Percentiles rank a stretch among this genome's conserved stretches.
Conservation (phyloP, 768 basidiomycete species). For the Suillus paluster region DNA sequence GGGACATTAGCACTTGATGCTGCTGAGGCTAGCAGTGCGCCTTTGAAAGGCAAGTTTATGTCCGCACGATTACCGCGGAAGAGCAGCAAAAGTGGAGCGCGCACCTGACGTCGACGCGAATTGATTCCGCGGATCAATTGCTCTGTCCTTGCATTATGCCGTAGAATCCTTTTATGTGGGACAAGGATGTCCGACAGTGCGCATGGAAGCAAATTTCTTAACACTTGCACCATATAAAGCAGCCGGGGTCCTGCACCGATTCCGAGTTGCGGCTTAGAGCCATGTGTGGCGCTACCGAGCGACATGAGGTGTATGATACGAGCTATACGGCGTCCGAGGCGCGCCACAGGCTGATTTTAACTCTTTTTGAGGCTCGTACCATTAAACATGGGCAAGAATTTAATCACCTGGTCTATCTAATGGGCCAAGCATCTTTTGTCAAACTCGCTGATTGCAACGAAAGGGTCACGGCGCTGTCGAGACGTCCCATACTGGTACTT, state of each 20-base stretch:
- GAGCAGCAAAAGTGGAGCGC: too few relatives aligned
- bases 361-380: not conserved
- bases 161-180: too few relatives aligned
- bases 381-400: not conserved
- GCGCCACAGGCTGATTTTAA: not conserved
- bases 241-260: not conserved
- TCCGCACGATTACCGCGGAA: too few relatives aligned
- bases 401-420: not conserved
- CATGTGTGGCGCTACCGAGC: not conserved
- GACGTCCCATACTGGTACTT: not conserved
- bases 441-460: not conserved
- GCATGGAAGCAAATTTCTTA: not conserved
- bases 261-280: not conserved
- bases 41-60: not conserved
- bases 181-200: not conserved
- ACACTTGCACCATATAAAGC: too few relatives aligned
- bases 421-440: not conserved
- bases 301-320: not conserved
- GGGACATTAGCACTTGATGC: not conserved
- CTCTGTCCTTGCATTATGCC: too few relatives aligned
- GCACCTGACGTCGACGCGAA: too few relatives aligned
- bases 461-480: not conserved
- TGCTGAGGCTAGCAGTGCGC: not conserved
- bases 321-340: not conserved
- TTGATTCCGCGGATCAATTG: too few relatives aligned